Evolutionary conservation across 192 early-diverging fungal genomes (phyloP), one percentile per base, ranked within the genome.

Genomic region (Dissophora ornata): DNA sequence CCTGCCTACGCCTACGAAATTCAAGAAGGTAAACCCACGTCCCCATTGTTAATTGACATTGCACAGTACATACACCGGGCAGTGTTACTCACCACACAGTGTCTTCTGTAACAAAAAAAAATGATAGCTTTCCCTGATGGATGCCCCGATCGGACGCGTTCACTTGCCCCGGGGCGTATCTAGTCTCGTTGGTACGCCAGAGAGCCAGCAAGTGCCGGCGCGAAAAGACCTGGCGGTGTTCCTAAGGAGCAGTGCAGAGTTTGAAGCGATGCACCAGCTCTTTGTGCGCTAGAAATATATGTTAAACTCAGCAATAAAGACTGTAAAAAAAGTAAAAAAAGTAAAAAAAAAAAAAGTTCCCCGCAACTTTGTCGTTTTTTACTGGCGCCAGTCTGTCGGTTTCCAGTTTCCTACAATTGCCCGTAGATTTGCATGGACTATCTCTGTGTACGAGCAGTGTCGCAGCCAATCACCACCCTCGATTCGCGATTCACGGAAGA

Each of bases 241-340:
- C 24, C 53, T 77, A 24, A 33, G 65, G 34, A 77, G 65, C 28
- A 56, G 52, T 26, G 49, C 73, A 4, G 73, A 77, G 40, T 77
- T 77, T 45, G 73, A 77, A 44, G 65, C 73, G 2, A 77, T 77
- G 73, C 73, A 77, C 40, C 64, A 67, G 54, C 52, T 77, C 12
- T 77, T 77, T 67, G 73, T 77, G 15, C 73, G 73, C 21, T 77
- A 49, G 50, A n/a, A 19, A 40, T 6, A 54, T 1, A 5, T 26
- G 25, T 59, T 2, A 25, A 30, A 18, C 7, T 6, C 30, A 55
- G 30, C 2, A 34, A 44, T n/a, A 50, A 62, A 62, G 5, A 47
- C 9, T 36, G 9, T 42, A 52, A 30, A 56, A 28, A 53, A 34
- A 59, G 18, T 40, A 55, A 47, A 4, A 41, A 50, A 65, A 47